Evolutionary conservation across 2,329 filamentous ascomycete genomes (phyloP), one percentile per base, ranked within the genome.

Genomic region (Penicillium sp.): DNA sequence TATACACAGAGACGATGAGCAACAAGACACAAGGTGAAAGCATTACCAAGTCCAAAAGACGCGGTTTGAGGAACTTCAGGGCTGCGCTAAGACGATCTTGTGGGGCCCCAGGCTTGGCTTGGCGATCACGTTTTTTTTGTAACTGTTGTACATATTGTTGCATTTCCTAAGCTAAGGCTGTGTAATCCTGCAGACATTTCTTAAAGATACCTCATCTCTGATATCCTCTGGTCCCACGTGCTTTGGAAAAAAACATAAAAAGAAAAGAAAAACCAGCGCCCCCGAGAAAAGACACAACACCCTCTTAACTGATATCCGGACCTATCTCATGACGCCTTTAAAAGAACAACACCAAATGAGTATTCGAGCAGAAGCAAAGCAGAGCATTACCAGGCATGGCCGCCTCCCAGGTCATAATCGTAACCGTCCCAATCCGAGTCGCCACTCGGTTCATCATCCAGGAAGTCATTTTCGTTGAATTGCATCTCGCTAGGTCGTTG

Each of bases 351-450:
- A 1, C 3, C 25, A 8, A 7, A 28, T 20, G 23, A 12, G 25
- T 3, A 12, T 2, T 4, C 28, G 5, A 39, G 8, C 13, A 23
- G 4, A 15, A 28, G 5, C 33, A 15, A 6, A 24, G 7, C 12
- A 38, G 8, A 20, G 8, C 24, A 39, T 47, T 50, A 65, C 59
- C 62, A 65, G 20, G 59, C 60, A 59, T 63, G 53, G 2, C 56
- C 56, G 20, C 52, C 51, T 20, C 35, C 54, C 24, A 54, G 39
- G 35, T 66, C 60, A 24, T 58, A 48, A 33, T 77, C 75, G 35
- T 74, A 71, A 7, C 78, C 80, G 48, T 76, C 74, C 81, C 81
- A 85, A 53, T 84, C 81, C 50, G 82, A 81, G 59, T 85, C 81
- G 3, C 77, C 81, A 60, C 79, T 82, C 1, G 70, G 66, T 60